phyloP scores from a whole-genome alignment of 805 yeast genomes.

The Candida vaughaniae region DNA sequence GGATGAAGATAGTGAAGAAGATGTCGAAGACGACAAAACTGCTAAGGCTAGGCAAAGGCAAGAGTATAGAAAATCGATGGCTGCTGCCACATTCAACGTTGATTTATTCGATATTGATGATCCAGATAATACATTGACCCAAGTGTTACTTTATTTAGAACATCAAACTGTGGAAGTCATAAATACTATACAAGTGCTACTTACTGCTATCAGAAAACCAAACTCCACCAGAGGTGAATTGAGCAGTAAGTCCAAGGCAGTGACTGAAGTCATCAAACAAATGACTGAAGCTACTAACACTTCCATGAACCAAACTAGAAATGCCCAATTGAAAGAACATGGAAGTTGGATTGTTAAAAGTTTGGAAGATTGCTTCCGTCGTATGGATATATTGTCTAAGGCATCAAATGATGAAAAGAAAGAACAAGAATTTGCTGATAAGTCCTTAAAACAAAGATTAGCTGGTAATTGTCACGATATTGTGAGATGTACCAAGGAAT shows the following conservation, averaged over 20 bases:
- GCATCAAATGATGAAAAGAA: conserved; percentile 34
- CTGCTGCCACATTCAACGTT: conserved; percentile 61
- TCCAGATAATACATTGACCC: conserved; percentile 86
- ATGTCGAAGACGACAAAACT: conserved; percentile 27
- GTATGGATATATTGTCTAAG: conserved; percentile 73
- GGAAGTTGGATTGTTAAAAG: conserved; percentile 89
- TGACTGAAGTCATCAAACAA: conserved; percentile 72
- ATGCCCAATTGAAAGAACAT: conserved; percentile 80
- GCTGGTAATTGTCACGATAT: conserved; percentile 96
- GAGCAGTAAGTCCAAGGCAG: conserved; percentile 70
- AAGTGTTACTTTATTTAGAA: conserved; percentile 80
- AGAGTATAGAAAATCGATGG: conserved; percentile 46
- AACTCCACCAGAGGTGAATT: conserved; percentile 74
- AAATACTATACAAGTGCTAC: conserved; percentile 78
- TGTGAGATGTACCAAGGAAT: conserved; percentile 93
- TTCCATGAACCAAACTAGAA: conserved; percentile 86
- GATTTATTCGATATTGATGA: conserved; percentile 78
- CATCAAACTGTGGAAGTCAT: conserved; percentile 93
- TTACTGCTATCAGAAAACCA: conserved; percentile 74
- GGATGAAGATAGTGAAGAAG: conserved; percentile 19
- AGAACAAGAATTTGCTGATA: conserved; percentile 74
- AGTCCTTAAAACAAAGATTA: conserved; percentile 85
- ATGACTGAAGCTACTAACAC: conserved; percentile 89
- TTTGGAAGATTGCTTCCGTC: conserved; percentile 76
- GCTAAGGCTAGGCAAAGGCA: conserved; percentile 41